A percentile compares a stretch with the other conserved stretches of the same genome.
Evolutionary conservation across 2,329 filamentous ascomycete genomes (phyloP).

Genomic region (Aureobasidium pullulans): DNA sequence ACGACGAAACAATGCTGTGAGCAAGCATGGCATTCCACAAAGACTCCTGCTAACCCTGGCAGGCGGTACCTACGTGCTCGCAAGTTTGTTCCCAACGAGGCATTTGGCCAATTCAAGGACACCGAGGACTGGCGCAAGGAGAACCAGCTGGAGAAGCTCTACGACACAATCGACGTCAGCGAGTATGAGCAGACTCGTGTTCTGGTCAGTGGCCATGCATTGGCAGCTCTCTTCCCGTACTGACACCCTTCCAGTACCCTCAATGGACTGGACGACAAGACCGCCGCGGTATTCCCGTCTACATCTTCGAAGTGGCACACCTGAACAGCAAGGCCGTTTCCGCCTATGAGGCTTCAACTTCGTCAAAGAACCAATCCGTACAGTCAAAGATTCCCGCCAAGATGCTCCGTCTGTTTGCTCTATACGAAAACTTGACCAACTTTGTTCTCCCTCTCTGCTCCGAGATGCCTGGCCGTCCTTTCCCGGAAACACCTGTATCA

Average conservation of each 20-base stretch:
- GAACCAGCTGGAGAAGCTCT: slow-evolving; percentile 70
- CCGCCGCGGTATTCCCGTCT: slow-evolving; percentile 83
- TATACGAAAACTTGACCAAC: slow-evolving; percentile 86
- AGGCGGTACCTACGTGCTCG: slow-evolving; percentile 83
- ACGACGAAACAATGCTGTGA: slow-evolving; percentile 66
- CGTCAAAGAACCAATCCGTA: slow-evolving; percentile 47
- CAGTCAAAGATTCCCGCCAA: slow-evolving; percentile 64
- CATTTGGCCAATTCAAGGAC: slow-evolving; percentile 75
- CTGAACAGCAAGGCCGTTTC: slow-evolving; percentile 76
- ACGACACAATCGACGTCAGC: slow-evolving; percentile 77
- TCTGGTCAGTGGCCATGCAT: slow-evolving; percentile 49
- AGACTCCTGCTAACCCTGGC: slow-evolving; percentile 15
- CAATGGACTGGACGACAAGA: slow-evolving; percentile 93
- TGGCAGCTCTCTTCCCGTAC: background rate
- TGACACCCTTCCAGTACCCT: slow-evolving; percentile 57
- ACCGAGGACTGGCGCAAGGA: slow-evolving; percentile 81
- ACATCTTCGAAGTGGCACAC: slow-evolving; percentile 78
- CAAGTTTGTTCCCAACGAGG: slow-evolving; percentile 70
- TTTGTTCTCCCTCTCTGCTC: slow-evolving; percentile 84
- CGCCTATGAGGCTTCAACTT: slow-evolving; percentile 63
- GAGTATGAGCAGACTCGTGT: slow-evolving; percentile 74
- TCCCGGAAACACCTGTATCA: slow-evolving; percentile 77
- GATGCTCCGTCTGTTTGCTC: slow-evolving; percentile 77
- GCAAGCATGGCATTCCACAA: slow-evolving; percentile 23
- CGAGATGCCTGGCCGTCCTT: slow-evolving; percentile 61